Base-by-base conservation (phyloP, 2,329 filamentous ascomycete species). In the Colletotrichum camelliae region DNA sequence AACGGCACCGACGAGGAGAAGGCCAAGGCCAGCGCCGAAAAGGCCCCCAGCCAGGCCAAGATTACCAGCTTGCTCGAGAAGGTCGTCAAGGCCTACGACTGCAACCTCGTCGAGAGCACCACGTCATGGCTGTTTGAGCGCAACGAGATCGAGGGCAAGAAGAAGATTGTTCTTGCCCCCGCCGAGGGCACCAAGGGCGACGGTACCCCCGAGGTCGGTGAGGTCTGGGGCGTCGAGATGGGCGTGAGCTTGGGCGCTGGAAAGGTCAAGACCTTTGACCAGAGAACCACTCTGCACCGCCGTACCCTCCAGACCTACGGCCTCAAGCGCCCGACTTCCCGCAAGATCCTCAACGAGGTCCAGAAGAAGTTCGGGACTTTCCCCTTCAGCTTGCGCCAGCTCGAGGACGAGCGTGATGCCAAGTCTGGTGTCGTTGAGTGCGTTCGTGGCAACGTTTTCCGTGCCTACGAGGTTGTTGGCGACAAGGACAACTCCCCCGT, bases 151-250 rank as follows among this genome's bases (percentile, higher is more conserved):
- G 97, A 99, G 89, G 94, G 95, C 81, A 85, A 94, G 90, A 98
- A 98, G 93, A 98, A 98, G 92, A 98, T 99, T 83, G 97, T 99
- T 79, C 89, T 99, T 74, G 91, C 95, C 29, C 94, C 96, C 39
- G 91, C 93, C 67, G 96, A 98, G 82, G 95, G 95, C 79, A 93
- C 94, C 83, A 97, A 96, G 89, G 96, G 96, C 73, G 97, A 99
- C 77, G 97, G 97, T 82, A 86, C 92, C 74, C 94, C 97, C 74
- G 96, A 97, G 82, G 88, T 98, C 73, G 94, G 95, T 79, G 97
- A 99, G 85, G 96, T 98, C 77, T 99, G 97, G 97, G 97, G 97
- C 86, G 95, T 99, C 71, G 97, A 99, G 90, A 93, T 98, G 84
- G 96, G 96, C 80, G 92, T 99, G 83, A 97, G 94, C 86, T 88